Conservation (phyloP, 371 early-diverging fungal genomes). For the Cokeromyces recurvatus region DNA sequence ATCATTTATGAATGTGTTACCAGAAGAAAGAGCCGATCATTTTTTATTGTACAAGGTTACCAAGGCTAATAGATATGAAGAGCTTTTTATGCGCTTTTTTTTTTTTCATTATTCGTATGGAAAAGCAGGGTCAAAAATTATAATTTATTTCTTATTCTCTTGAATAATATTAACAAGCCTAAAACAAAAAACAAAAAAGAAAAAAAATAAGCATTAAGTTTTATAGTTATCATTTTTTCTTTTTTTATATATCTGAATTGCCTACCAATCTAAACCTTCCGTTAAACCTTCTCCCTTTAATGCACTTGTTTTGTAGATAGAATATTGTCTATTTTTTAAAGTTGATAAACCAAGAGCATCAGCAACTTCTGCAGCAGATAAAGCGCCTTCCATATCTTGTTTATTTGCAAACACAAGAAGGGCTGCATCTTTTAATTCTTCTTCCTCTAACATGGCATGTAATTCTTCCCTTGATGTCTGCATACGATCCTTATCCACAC, state of each 20-base stretch:
- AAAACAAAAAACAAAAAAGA: constrained; percentile 1
- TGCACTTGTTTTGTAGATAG: constrained; percentile 92
- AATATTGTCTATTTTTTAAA: constrained; percentile 85
- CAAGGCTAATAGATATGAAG: no score
- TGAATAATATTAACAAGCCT: constrained; percentile 50
- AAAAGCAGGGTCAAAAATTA: no score
- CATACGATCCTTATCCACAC: constrained; percentile 90
- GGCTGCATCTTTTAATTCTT: constrained; percentile 79
- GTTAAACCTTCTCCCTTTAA: constrained; percentile 92
- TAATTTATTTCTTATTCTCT: constrained; percentile 42
- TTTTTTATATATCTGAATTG: not conserved
- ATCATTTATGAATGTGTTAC: no score
- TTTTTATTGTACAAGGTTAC: no score
- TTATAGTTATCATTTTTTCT: no score
- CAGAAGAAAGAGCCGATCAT: no score
- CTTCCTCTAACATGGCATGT: constrained; percentile 85
- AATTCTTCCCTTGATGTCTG: constrained; percentile 85
- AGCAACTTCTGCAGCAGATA: constrained; percentile 80
- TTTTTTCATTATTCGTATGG: no score
- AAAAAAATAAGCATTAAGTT: not conserved
- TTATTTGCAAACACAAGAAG: constrained; percentile 89
- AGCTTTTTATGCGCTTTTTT: no score
- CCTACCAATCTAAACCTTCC: constrained; percentile 86
- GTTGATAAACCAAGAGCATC: constrained; percentile 82
- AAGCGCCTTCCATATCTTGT: constrained; percentile 88